Evolutionary conservation across 2,329 filamentous ascomycete genomes (phyloP), one percentile per base, ranked within the genome.

Genomic region (Gaeumannomyces sp.): DNA sequence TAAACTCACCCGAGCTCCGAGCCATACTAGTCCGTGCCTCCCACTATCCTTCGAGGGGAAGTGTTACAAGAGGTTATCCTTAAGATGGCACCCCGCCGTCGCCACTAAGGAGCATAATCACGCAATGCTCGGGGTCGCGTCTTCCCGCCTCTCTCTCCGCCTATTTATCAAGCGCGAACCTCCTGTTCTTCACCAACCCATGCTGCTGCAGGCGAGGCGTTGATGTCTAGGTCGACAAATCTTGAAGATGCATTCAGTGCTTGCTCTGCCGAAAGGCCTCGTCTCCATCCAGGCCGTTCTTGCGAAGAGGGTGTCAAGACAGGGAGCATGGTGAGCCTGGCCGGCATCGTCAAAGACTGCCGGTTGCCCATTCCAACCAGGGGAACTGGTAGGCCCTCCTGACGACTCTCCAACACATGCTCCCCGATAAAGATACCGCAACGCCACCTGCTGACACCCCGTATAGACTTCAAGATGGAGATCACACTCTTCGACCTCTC

Each of bases 331-430:
- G 78, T 88, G 68, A 89, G 80, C 75, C 76, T 95, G 57, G 82
- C 92, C 62, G 93, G 92, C 1, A 75, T 94, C 5, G 84, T 94
- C 4, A 84, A 85, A 63, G 90, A 94, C 69, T 82, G 81, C 61
- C 81, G 85, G 65, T 75, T 80, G 0, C 83, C 86, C 1, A 79
- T 78, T 0, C 65, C 73, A 14, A 86, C 86, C 1, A 77, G 67
- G 64, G 81, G 83, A 28, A 71, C 73, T 29, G 88, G 90, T 81
- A 75, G 53, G 38, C 16, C 19, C 60, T 35, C 19, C 60, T 29
- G n/a, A 60, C 22, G n/a, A 27, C 50, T 56, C 60, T 31, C 61
- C 7, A 56, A 1, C 25, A 33, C 33, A 31, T 4, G 28, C 35
- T 6, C 19, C 31, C 29, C 10, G 27, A 19, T 19, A 25, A 45